Conservation (phyloP, 495 filamentous ascomycete genomes). For the Aspergillus cristatus region DNA sequence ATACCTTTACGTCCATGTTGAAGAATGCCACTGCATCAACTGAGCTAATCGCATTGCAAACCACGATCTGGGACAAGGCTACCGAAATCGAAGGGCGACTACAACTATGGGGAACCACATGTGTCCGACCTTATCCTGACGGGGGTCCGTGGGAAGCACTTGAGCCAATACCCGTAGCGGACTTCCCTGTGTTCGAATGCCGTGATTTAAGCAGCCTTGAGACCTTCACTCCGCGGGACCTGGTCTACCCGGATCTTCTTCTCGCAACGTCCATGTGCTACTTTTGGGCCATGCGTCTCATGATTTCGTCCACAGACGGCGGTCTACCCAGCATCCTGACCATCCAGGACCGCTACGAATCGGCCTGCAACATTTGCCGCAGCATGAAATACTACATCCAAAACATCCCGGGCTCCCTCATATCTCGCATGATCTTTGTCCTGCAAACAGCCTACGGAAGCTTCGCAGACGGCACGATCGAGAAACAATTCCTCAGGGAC, state of each 20-base stretch:
- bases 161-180: neutral
- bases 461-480: slow-evolving; percentile 17
- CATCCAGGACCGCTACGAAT: slow-evolving; percentile 15
- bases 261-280: slow-evolving; percentile 14
- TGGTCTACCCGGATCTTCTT: slow-evolving; percentile 15
- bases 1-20: slow-evolving; percentile 8
- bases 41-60: slow-evolving; percentile 9
- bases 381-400: slow-evolving; percentile 21
- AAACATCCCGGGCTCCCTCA: slow-evolving; percentile 14
- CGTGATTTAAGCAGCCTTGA: slow-evolving; percentile 10
- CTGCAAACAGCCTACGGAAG: slow-evolving; percentile 16
- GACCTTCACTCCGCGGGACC: slow-evolving; percentile 4
- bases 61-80: slow-evolving; percentile 12
- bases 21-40: neutral
- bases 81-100: slow-evolving; percentile 12
- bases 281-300: slow-evolving; percentile 17
- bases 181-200: slow-evolving; percentile 13
- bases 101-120: slow-evolving; percentile 11
- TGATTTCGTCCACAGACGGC: slow-evolving; percentile 11
- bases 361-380: slow-evolving; percentile 19
- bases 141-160: slow-evolving; percentile 9
- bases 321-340: slow-evolving; percentile 12
- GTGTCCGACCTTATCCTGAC: slow-evolving; percentile 10
- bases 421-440: slow-evolving; percentile 21
- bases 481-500: slow-evolving; percentile 14